A percentile compares a stretch with the other conserved stretches of the same genome.
These are phyloP conservation scores for Candida peoriensis DNA, from an alignment of 805 yeast genomes.

Conservation along the genomic window DNA sequence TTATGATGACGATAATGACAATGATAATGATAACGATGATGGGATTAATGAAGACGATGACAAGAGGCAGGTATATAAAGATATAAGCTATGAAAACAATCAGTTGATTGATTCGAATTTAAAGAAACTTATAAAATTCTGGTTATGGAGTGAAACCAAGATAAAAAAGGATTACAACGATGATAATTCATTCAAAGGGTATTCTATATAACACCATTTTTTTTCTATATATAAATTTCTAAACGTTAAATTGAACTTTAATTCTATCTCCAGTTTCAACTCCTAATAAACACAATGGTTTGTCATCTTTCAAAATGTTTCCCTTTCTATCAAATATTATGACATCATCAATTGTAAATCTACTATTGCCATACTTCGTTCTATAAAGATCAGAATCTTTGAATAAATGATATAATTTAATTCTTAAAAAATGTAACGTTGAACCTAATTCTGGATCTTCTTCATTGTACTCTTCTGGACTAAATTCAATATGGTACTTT, in stretches of 20 bases:
- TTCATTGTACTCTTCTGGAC: constrained; percentile 65
- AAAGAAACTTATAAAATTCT: constrained; percentile 51
- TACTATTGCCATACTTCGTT: constrained; percentile 12
- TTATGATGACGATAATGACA: background rate
- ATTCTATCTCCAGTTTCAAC: constrained; percentile 50
- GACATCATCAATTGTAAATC: constrained; percentile 29
- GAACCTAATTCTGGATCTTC: constrained; percentile 69
- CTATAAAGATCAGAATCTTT: constrained; percentile 36
- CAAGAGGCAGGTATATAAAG: too few relatives aligned
- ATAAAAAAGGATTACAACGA: background rate
- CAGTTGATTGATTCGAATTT: constrained; percentile 29
- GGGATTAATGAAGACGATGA: constrained; percentile 5
- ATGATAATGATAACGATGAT: constrained; percentile 2
- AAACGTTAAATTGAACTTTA: constrained; percentile 23
- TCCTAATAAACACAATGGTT: constrained; percentile 44
- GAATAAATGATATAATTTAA: constrained; percentile 51
- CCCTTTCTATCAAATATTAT: constrained; percentile 28
- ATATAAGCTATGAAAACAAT: constrained; percentile 4
- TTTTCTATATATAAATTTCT: background rate
- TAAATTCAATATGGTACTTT: constrained; percentile 68
- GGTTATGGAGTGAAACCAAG: constrained; percentile 62
- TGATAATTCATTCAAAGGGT: background rate
- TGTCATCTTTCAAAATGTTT: constrained; percentile 33
- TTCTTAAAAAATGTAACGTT: constrained; percentile 55
- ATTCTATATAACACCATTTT: background rate